Evolutionary conservation across 192 early-diverging fungal species (phyloP), one percentile per base, ranked within the genome.

Genomic region (Haplosporangium gracile): DNA sequence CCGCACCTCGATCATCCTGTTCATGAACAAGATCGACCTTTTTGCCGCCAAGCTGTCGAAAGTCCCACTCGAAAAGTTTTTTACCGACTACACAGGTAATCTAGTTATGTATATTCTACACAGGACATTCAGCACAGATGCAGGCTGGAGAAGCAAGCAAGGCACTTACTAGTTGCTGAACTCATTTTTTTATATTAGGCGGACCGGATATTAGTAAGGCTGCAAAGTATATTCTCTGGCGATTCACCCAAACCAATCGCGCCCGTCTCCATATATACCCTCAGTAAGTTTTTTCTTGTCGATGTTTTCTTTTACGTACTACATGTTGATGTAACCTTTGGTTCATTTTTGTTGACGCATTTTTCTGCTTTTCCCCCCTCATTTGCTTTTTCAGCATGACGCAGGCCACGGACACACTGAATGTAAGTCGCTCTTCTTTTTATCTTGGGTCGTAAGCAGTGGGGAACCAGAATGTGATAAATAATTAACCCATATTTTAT

Each of bases 21-120:
- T 98, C 86, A 90, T 98, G 77, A 98, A 98, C 92, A 98, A 98
- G 79, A 94, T 97, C 51, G 97, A 98, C 80, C 85, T 98, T 38
- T 97, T 98, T 81, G 93, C 92, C 70, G 91, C 91, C 49, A 98
- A 98, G 82, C 88, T 98, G 75, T 89, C 91, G 42, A 89, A 91
- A 80, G 91, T 95, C 57, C 96, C 96, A 42, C 85, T 98, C 26
- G 91, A 94, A 81, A 89, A 92, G 70, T 97, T 95, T 90, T 98
- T 97, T 82, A 94, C 97, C 8, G 97, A 98, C 82, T 98, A 97
- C 88, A 81, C 87, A 53, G 91, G 91, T 88, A 89, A 76, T 57
- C 29, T 15, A 13, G n/a, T 11, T 29, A 5, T 63, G 8, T n/a
- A 15, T 16, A 60, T 10, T 60, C 29, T 65, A n/a, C 57, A 29